Conservation (phyloP, 2,329 filamentous ascomycete genomes). For the Cercospora sp. region DNA sequence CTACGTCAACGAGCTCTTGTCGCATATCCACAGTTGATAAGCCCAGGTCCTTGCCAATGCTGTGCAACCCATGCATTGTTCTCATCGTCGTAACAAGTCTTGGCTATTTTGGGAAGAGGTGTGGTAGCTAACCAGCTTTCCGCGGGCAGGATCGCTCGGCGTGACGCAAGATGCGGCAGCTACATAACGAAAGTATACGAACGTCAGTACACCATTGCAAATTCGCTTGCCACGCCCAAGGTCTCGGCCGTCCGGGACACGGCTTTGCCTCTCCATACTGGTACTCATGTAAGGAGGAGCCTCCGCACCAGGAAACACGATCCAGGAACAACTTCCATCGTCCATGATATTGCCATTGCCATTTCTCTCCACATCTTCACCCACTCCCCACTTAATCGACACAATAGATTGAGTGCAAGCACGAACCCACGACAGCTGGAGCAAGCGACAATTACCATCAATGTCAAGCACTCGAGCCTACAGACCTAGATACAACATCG, state of each 20-base stretch:
- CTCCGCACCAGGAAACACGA: not conserved
- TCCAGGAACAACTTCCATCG: not conserved
- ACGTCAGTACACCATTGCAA: conserved; percentile 1
- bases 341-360: not conserved
- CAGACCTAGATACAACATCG: conserved; percentile 1
- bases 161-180: conserved; percentile 7
- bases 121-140: conserved; percentile 8
- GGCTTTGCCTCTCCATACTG: not conserved
- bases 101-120: conserved; percentile 4
- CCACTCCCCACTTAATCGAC: not conserved
- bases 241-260: not conserved
- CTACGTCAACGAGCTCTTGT: not conserved
- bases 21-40: not conserved
- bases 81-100: not conserved
- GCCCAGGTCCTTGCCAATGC: not conserved
- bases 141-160: conserved; percentile 4
- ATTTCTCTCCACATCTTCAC: not conserved
- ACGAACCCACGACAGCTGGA: not conserved
- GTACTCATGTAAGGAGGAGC: not conserved
- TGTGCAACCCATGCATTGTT: not conserved
- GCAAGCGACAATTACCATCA: not conserved
- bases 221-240: conserved; percentile 5
- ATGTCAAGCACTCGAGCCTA: conserved; percentile 1
- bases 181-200: not conserved
- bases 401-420: not conserved